Base-by-base conservation (phyloP, 2,329 filamentous ascomycete genomes). In the Colletotrichum scovillei region DNA sequence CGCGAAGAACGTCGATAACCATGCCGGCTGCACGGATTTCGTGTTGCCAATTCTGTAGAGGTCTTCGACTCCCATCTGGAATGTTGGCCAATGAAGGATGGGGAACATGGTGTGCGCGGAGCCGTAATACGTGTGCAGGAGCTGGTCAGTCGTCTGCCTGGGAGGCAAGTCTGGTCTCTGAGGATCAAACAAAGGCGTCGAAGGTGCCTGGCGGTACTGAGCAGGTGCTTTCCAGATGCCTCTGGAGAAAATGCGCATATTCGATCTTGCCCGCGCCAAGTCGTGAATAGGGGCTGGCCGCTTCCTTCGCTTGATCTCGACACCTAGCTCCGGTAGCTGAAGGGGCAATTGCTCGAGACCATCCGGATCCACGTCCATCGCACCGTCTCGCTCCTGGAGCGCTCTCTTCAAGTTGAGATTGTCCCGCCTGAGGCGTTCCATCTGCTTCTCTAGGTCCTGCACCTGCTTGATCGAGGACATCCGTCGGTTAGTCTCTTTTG, bases 391-490 rank as follows among this genome's bases (percentile, higher is more conserved):
- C 62, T 88, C 86, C 55, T 86, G 84, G 56, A 94, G 84, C 78
- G 92, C 90, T 35, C 92, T 91, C 65, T 91, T 91, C 52, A 98
- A 85, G 74, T 92, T 92, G 69, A 87, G 88, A 78, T 98, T 95
- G 81, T 98, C 94, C 71, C 94, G 91, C 80, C 92, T 94, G 53
- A 97, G 89, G 65, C 92, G 89, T 59, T 93, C 90, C 78, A 98
- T 90, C 83, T 98, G 95, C 82, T 95, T 97, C 84, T 98, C 96
- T 30, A 99, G 88, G 81, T 99, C 97, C 83, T 98, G 97, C 14
- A 98, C 94, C 86, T 98, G 97, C 90, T 98, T 99, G 85, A 98
- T 98, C 1, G 96, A 98, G 22, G 97, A 98, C 97, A 99, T 99
- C 75, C 97, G 92, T 72, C 97, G 90, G 82, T 99, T 99, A 14